Percentiles rank a stretch among this genome's conserved stretches.
phyloP scores from a whole-genome alignment of 2,329 filamentous ascomycete species.

The Diaporthe citriasiana region DNA sequence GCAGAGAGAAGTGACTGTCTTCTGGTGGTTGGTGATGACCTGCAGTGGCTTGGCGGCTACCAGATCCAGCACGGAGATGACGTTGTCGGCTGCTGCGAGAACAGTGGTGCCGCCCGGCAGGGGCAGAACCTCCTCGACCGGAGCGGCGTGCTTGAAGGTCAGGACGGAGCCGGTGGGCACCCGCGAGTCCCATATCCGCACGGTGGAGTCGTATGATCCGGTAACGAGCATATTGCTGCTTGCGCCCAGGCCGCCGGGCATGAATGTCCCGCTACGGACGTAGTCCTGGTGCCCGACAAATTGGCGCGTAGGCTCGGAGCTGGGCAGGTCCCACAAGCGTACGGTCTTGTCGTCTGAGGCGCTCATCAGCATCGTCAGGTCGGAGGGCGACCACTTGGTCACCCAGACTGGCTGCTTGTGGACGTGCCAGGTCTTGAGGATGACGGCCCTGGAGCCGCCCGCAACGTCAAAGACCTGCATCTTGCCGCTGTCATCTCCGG shows the following conservation, averaged over 20 bases:
- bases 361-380: slow-evolving; percentile 88
- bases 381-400: slow-evolving; percentile 90
- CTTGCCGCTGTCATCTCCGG: slow-evolving; percentile 90
- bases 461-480: slow-evolving; percentile 95
- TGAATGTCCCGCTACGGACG: slow-evolving; percentile 87
- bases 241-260: slow-evolving; percentile 77
- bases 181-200: slow-evolving; percentile 93
- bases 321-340: slow-evolving; percentile 92
- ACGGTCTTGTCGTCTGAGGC: slow-evolving; percentile 95
- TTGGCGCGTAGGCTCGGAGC: slow-evolving; percentile 79
- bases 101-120: slow-evolving; percentile 89
- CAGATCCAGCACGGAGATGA: slow-evolving; percentile 92
- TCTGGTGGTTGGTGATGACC: slow-evolving; percentile 94
- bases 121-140: slow-evolving; percentile 89
- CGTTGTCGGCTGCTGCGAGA: slow-evolving; percentile 85
- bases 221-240: slow-evolving; percentile 82
- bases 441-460: slow-evolving; percentile 77
- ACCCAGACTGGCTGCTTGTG: slow-evolving; percentile 96
- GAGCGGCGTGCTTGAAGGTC: slow-evolving; percentile 94
- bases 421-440: slow-evolving; percentile 94
- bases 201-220: slow-evolving; percentile 94
- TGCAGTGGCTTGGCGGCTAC: slow-evolving; percentile 90
- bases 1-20: slow-evolving; percentile 91
- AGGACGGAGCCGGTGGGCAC: slow-evolving; percentile 79
- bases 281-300: slow-evolving; percentile 94